Conservation (phyloP, 2,329 filamentous ascomycete genomes). For the Talaromyces sp. region DNA sequence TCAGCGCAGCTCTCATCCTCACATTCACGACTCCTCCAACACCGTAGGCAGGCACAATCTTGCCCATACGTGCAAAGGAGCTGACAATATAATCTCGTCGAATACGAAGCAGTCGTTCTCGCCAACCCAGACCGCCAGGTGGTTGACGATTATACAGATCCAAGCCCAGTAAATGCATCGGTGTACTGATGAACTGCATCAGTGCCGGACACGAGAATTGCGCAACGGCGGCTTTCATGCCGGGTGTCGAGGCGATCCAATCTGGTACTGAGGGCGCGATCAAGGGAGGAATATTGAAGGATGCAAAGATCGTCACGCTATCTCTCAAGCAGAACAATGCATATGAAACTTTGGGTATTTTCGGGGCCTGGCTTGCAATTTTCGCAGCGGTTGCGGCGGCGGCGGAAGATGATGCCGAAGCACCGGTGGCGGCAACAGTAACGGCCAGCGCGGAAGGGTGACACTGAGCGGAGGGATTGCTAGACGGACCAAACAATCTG, state of each 20-base stretch:
- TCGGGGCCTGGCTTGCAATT: constrained; percentile 29
- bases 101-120: constrained; percentile 65
- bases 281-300: constrained; percentile 81
- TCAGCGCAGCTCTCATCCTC: constrained; percentile 64
- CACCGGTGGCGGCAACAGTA: constrained; percentile 8
- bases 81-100: constrained; percentile 72
- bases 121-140: constrained; percentile 44
- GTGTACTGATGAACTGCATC: constrained; percentile 76
- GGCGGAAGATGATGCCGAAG: constrained; percentile 2
- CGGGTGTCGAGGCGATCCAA: constrained; percentile 45
- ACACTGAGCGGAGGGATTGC: constrained; percentile 46
- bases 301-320: constrained; percentile 84
- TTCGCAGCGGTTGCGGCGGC: constrained; percentile 20
- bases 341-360: constrained; percentile 68
- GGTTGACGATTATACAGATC: constrained; percentile 75
- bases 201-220: constrained; percentile 78
- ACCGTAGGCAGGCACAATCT: constrained; percentile 86
- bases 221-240: constrained; percentile 59
- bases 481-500: constrained; percentile 68
- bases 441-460: constrained; percentile 41
- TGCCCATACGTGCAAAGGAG: constrained; percentile 69
- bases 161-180: constrained; percentile 77
- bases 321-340: constrained; percentile 77
- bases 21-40: constrained; percentile 82
- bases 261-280: constrained; percentile 67